phyloP scores from a whole-genome alignment of 805 yeast genomes.

The Saturnispora hagleri region DNA sequence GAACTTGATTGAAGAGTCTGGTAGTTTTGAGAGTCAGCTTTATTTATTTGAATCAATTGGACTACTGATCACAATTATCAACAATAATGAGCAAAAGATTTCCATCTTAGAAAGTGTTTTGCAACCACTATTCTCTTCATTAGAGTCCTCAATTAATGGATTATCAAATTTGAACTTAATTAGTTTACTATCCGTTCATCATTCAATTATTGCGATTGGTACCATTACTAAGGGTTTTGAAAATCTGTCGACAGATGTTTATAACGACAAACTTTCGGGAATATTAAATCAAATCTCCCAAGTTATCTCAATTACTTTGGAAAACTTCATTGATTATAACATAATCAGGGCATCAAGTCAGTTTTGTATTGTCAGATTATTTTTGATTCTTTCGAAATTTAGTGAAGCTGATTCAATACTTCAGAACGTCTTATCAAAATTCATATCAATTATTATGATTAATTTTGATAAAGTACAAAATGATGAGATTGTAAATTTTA shows the following conservation, averaged over 20 bases:
- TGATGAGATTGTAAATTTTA: constrained; percentile 68
- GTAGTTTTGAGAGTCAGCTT: constrained; percentile 69
- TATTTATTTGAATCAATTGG: constrained; percentile 85
- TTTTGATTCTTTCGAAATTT: constrained; percentile 53
- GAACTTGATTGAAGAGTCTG: constrained; percentile 39
- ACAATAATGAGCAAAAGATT: constrained; percentile 34
- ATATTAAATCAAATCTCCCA: constrained; percentile 43
- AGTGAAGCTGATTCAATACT: constrained; percentile 27
- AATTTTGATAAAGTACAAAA: constrained; percentile 48
- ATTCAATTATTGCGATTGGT: constrained; percentile 79
- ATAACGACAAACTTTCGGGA: constrained; percentile 25
- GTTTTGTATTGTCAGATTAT: constrained; percentile 78
- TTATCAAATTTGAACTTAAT: constrained; percentile 31
- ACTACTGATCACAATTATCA: constrained; percentile 48
- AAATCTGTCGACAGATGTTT: constrained; percentile 20
- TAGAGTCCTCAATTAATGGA: constrained; percentile 52
- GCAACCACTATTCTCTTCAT: constrained; percentile 62
- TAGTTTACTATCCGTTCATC: constrained; percentile 69
- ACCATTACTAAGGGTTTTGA: constrained; percentile 84
- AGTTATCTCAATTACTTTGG: constrained; percentile 76
- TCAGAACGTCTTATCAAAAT: constrained; percentile 48
- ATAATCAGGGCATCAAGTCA: constrained; percentile 77
- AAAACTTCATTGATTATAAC: constrained; percentile 57
- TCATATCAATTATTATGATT: constrained; percentile 56
- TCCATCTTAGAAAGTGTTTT: constrained; percentile 55